These are phyloP conservation scores for Neurospora sp. DNA, from an alignment of 495 filamentous ascomycete genomes.

Conservation along the genomic window DNA sequence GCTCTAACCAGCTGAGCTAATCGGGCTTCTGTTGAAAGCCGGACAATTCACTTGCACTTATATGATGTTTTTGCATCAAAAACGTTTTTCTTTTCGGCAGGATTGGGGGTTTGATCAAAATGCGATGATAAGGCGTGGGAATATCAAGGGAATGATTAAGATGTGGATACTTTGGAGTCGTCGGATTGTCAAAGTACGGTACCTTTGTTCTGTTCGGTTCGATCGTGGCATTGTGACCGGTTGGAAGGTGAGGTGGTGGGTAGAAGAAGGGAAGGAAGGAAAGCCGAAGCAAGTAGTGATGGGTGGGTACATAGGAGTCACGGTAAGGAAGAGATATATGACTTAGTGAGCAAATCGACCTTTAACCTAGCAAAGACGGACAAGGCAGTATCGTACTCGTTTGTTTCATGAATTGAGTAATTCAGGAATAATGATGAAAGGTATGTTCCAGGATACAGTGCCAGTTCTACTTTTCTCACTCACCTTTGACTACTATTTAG, in stretches of 20 bases:
- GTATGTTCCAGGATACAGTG: background rate
- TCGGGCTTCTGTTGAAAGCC: background rate
- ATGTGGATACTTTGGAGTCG: background rate
- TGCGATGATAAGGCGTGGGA: background rate
- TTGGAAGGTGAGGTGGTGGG: background rate
- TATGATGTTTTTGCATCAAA: too few relatives aligned
- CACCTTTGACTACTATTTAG: background rate
- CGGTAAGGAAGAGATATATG: background rate
- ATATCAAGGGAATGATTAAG: too few relatives aligned
- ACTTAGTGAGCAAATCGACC: background rate
- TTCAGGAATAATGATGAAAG: background rate
- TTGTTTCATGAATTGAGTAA: background rate
- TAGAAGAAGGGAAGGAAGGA: background rate
- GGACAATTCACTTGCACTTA: too few relatives aligned
- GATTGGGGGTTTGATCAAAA: background rate
- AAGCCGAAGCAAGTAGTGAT: background rate
- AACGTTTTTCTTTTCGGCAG: too few relatives aligned
- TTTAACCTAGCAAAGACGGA: background rate
- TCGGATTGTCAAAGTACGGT: background rate
- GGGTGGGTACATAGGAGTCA: background rate
- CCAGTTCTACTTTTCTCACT: background rate
- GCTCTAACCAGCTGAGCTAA: background rate
- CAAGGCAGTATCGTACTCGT: background rate
- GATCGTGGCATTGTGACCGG: background rate
- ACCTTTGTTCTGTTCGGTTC: background rate